These are phyloP conservation scores for Trapa bicornis DNA, from an alignment of 345 rosid species.

Conservation along the genomic window DNA sequence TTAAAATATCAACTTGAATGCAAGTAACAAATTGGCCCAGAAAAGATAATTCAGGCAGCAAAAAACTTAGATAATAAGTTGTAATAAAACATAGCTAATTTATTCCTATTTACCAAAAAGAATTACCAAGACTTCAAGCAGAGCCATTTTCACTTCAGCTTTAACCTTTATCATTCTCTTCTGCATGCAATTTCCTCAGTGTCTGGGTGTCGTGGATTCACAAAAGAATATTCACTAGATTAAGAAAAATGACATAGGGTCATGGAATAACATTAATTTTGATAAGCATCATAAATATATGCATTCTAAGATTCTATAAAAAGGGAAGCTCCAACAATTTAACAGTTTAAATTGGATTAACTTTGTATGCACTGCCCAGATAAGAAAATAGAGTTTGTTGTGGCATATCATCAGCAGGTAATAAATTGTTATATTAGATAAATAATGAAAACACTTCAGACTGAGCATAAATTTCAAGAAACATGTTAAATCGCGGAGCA, in stretches of 20 bases:
- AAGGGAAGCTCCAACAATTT: neutral
- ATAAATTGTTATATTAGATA: too few species aligned
- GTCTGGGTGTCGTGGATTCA: constrained; percentile 50
- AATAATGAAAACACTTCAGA: too few species aligned
- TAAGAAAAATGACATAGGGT: neutral
- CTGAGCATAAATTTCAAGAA: too few species aligned
- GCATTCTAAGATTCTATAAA: neutral
- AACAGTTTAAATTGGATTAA: neutral
- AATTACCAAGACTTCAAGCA: constrained; percentile 79
- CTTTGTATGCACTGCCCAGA: neutral
- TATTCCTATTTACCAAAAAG: neutral
- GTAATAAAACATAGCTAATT: neutral
- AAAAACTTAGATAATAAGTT: too few species aligned
- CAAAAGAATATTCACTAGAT: neutral
- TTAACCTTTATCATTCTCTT: constrained; percentile 88
- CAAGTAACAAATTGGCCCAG: neutral
- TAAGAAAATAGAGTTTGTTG: neutral
- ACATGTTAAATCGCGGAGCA: too few species aligned
- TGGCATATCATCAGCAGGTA: neutral
- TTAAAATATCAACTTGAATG: neutral
- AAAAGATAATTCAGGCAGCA: too few species aligned
- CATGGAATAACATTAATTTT: neutral
- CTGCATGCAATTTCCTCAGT: constrained; percentile 61
- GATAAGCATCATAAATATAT: neutral
- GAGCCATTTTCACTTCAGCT: constrained; percentile 73